A percentile compares a stretch with the other conserved stretches of the same genome.
These are phyloP conservation scores for Pharus latifolius DNA, from an alignment of 176 grass and related monocot species.

Conservation along the genomic window DNA sequence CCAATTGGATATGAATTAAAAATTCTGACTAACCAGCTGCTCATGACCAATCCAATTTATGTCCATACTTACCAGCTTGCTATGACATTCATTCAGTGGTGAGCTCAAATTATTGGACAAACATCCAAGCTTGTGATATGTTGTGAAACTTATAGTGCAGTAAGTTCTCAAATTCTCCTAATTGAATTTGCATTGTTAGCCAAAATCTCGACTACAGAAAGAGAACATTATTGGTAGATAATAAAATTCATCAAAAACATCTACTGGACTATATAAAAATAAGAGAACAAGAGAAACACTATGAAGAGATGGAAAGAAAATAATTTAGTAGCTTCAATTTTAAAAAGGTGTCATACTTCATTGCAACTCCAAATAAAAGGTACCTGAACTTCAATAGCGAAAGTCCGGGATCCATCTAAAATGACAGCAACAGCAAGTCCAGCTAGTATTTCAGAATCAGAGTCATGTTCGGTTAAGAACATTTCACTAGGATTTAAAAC, in stretches of 20 bases:
- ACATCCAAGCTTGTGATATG: too few species aligned
- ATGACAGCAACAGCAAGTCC: constrained; percentile 88
- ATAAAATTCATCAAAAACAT: background rate
- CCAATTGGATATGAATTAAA: too few species aligned
- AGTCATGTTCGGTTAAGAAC: constrained; percentile 72
- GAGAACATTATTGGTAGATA: background rate
- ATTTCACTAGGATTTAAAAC: constrained; percentile 84
- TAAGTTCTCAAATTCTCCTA: background rate
- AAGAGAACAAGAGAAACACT: constrained; percentile 3
- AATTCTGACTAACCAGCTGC: too few species aligned
- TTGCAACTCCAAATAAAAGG: background rate
- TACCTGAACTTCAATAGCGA: constrained; percentile 96
- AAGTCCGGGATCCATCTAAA: constrained; percentile 79
- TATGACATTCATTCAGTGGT: background rate
- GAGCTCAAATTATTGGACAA: too few species aligned
- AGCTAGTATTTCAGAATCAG: constrained; percentile 76
- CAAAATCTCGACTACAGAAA: background rate
- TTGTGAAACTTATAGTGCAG: background rate
- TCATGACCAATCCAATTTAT: too few species aligned
- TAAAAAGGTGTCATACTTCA: background rate
- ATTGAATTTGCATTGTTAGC: background rate
- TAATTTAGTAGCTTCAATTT: constrained; percentile 5
- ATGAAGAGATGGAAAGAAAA: constrained; percentile 10
- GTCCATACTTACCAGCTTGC: background rate
- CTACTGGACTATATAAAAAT: background rate